Conservation (phyloP, 2,329 filamentous ascomycete species). For the Monilinia aucupariae region DNA sequence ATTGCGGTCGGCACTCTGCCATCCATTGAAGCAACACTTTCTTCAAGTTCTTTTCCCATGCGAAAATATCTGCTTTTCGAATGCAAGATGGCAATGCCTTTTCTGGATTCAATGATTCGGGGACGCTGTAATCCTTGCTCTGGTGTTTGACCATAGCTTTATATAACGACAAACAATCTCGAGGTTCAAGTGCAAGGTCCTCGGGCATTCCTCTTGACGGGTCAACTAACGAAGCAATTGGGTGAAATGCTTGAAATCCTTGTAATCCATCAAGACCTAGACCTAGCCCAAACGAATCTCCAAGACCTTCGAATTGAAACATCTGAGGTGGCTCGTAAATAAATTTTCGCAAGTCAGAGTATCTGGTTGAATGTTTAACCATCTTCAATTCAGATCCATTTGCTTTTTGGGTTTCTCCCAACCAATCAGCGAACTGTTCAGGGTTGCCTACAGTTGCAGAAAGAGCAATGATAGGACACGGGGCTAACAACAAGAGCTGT, state of each 20-base stretch:
- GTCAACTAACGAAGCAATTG: constrained; percentile 57
- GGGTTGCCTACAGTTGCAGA: constrained; percentile 78
- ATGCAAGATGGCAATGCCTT: constrained; percentile 48
- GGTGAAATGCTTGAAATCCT: constrained; percentile 48
- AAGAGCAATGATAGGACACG: constrained; percentile 72
- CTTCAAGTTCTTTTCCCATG: constrained; percentile 62
- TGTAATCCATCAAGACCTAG: constrained; percentile 42
- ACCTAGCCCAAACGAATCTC: constrained; percentile 36
- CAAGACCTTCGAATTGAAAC: constrained; percentile 34
- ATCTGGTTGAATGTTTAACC: constrained; percentile 63
- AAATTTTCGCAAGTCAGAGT: constrained; percentile 75
- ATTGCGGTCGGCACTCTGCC: constrained; percentile 42
- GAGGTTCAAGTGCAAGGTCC: constrained; percentile 63
- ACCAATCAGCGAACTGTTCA: constrained; percentile 62
- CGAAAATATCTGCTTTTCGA: constrained; percentile 59
- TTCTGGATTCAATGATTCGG: constrained; percentile 45
- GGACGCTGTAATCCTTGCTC: constrained; percentile 46
- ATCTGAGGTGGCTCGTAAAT: constrained; percentile 51
- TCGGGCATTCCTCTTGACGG: constrained; percentile 57
- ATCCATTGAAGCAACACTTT: constrained; percentile 55
- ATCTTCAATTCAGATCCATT: constrained; percentile 61
- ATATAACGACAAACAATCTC: constrained; percentile 65
- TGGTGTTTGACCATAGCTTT: constrained; percentile 55
- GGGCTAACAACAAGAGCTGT: constrained; percentile 66
- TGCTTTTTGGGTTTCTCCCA: constrained; percentile 56